These are phyloP conservation scores for Globisporangium lucens DNA, from an alignment of 352 stramenopile genomes.

Conservation along the genomic window DNA sequence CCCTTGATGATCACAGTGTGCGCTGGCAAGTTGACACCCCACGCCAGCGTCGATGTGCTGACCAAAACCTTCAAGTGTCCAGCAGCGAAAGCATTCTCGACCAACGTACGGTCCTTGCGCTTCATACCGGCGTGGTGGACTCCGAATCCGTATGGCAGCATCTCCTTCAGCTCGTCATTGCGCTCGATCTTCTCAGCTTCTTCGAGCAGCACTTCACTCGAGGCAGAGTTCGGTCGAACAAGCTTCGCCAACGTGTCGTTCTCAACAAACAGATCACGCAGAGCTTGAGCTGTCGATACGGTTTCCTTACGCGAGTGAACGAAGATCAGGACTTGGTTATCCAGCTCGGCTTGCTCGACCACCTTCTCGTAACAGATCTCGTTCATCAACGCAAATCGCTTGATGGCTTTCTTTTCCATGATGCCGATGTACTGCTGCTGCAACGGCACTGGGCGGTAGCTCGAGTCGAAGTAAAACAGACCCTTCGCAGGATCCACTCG, in stretches of 20 bases:
- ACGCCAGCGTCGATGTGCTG: constrained; percentile 98
- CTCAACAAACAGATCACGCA: constrained; percentile 95
- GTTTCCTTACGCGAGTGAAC: constrained; percentile 99
- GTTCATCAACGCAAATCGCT: constrained; percentile 99
- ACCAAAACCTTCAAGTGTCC: constrained; percentile 97
- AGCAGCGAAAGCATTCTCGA: constrained; percentile 98
- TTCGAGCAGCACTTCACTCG: constrained; percentile 91
- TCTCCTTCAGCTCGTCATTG: constrained; percentile 97
- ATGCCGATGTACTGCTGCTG: constrained; percentile 99
- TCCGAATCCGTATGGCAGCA: constrained; percentile 98
- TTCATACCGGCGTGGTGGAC: constrained; percentile 99
- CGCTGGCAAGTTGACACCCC: constrained; percentile 99
- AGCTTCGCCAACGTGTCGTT: constrained; percentile 94
- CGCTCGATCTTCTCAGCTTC: constrained; percentile 92
- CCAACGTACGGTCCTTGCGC: constrained; percentile 94
- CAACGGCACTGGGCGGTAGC: constrained; percentile 97
- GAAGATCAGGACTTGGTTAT: constrained; percentile 99
- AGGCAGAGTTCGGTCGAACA: constrained; percentile 82
- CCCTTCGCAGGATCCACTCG: constrained; percentile 96
- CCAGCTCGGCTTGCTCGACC: constrained; percentile 88
- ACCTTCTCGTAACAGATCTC: constrained; percentile 99
- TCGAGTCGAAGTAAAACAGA: constrained; percentile 99
- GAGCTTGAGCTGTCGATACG: constrained; percentile 94
- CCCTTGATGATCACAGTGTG: constrained; percentile 99
- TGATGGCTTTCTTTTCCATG: constrained; percentile 99